These are phyloP conservation scores for Triticum turgidum DNA, from an alignment of 176 grass and related monocot species.

Conservation along the genomic window DNA sequence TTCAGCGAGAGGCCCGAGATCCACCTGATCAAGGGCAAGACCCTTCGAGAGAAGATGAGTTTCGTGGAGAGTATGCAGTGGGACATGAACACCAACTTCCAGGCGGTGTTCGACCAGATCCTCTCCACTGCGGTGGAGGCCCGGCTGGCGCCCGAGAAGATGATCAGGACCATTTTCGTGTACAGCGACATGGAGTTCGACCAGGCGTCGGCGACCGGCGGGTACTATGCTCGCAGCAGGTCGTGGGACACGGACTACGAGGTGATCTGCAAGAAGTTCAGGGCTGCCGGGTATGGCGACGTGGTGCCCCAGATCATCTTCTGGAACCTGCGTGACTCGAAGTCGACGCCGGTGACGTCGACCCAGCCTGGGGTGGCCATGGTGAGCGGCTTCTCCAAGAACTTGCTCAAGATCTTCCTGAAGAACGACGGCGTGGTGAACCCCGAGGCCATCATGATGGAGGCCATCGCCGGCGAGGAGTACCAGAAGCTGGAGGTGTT, in stretches of 20 bases:
- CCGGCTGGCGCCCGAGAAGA: not conserved
- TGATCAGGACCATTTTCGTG: conserved; percentile 41
- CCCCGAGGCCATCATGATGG: conserved; percentile 11
- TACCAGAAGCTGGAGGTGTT: conserved; percentile 6
- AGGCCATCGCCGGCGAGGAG: conserved; percentile 13
- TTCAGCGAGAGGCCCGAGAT: not conserved
- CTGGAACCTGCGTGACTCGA: not conserved
- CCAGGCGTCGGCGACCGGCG: not conserved
- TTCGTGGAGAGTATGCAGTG: not conserved
- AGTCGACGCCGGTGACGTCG: not conserved
- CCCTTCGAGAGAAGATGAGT: not conserved
- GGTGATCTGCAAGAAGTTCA: not conserved
- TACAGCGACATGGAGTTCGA: conserved; percentile 82
- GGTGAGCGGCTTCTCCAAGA: conserved; percentile 64
- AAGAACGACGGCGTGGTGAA: conserved; percentile 21
- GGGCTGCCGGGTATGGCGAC: not conserved
- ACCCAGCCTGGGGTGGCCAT: conserved; percentile 11
- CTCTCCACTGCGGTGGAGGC: not conserved
- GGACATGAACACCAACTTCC: conserved; percentile 7
- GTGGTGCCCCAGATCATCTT: not conserved
- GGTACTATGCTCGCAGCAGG: not conserved
- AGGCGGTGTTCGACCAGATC: conserved; percentile 19
- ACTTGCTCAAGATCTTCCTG: conserved; percentile 51
- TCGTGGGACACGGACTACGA: not conserved
- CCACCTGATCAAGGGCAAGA: not conserved